Base-by-base conservation (phyloP, 768 basidiomycete genomes). In the Psilocybe azurescens region DNA sequence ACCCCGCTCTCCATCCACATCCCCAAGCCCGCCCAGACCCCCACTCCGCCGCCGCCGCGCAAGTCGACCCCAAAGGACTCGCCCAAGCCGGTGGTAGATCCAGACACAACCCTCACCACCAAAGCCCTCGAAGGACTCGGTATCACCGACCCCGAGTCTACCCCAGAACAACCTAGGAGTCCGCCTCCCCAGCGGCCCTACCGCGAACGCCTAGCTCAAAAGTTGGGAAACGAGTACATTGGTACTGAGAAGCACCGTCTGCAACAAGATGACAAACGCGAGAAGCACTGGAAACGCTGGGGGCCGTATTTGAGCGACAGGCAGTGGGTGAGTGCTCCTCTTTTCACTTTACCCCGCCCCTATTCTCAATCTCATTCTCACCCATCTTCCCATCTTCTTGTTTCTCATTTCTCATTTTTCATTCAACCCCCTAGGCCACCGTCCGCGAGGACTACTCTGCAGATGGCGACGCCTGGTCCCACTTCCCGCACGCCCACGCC, bases 401-500 rank as follows among this genome's bases (percentile, higher is more conserved):
- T n/a, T n/a, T n/a, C n/a, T n/a, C n/a, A n/a, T n/a, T n/a, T n/a
- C n/a, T n/a, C n/a, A n/a, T n/a, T n/a, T n/a, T n/a, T n/a, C n/a
- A n/a, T n/a, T n/a, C n/a, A n/a, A n/a, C n/a, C n/a, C n/a, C 29
- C 57, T 67, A 98, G 96, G 97, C 96, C 20, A 99, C 97, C 20
- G 97, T 99, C 46, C 89, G 97, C 64, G 97, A 99, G 76, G 97
- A 99, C 74, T 99, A 99, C 78, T 99, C 97, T 38, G 89, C 83
- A 20, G 89, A 99, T 72, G 97, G 97, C 54, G 95, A 97, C 73
- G 95, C 94, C 7, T 97, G 95, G 95, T 89, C 85, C 60, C 94
- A 96, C 72, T 97, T 97, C 72, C 95, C 95, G 41, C 95, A 97
- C 70, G 93, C 92, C 60, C 94, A 96, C 58, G 91, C 95, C 1